A percentile compares a stretch with the other conserved stretches of the same genome.
phyloP scores from a whole-genome alignment of 1,284 basidiomycete species.

The Ganoderma lingzhi region DNA sequence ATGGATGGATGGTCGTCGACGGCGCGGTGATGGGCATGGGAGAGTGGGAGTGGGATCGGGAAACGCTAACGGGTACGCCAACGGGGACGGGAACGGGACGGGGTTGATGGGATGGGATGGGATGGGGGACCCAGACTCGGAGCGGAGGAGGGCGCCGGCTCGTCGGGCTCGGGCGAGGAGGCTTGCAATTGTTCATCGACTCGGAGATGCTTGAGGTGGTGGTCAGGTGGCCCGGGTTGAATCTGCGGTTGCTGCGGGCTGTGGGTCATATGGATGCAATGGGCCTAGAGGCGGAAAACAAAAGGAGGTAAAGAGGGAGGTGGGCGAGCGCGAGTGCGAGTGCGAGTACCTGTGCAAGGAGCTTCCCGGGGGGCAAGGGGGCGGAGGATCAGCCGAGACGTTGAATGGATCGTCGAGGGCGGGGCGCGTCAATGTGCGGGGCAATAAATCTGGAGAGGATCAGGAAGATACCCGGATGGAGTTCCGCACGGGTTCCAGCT shows the following conservation, averaged over 20 bases:
- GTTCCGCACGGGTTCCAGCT: neutral
- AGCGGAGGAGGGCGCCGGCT: neutral
- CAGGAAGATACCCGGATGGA: neutral
- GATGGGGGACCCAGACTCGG: too few species aligned
- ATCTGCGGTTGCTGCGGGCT: neutral
- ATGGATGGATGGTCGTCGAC: neutral
- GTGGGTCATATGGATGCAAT: neutral
- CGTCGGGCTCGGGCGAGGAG: neutral
- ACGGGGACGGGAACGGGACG: neutral
- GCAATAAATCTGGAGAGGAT: neutral
- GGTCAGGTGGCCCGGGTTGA: too few species aligned
- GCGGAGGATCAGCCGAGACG: neutral
- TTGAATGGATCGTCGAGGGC: neutral
- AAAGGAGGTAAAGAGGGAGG: neutral
- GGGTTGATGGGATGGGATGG: neutral
- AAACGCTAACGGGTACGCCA: neutral
- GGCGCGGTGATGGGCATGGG: neutral
- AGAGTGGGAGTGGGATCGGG: neutral
- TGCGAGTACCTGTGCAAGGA: too few species aligned
- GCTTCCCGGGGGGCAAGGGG: neutral
- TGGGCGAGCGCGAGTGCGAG: neutral
- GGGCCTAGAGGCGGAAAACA: too few species aligned
- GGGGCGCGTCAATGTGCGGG: neutral
- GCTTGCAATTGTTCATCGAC: too few species aligned
- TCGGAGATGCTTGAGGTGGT: neutral